A percentile compares a stretch with the other conserved stretches of the same genome.
Conservation (phyloP, 768 basidiomycete genomes). For the Mycena galopus region DNA sequence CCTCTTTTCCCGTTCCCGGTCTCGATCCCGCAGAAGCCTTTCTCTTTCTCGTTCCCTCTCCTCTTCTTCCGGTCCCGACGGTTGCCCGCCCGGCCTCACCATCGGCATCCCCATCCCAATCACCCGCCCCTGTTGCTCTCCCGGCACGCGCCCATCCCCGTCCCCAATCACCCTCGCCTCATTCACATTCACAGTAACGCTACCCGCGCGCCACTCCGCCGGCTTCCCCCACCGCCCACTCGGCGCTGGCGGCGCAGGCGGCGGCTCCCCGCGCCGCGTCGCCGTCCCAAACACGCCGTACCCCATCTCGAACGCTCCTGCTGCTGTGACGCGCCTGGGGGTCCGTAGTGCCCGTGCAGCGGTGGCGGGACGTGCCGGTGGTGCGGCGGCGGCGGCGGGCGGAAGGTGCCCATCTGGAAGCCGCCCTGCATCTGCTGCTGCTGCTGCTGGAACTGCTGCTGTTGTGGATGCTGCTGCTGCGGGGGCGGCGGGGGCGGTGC, state of each 20-base stretch:
- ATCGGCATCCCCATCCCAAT: constrained; percentile 43
- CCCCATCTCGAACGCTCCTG: constrained; percentile 39
- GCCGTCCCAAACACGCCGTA: constrained; percentile 36
- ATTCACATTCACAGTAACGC: constrained; percentile 39
- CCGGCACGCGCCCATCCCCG: constrained; percentile 16
- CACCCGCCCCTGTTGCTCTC: constrained; percentile 39
- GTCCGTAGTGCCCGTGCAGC: constrained; percentile 32
- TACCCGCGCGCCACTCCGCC: constrained; percentile 42
- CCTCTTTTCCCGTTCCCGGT: constrained; percentile 33
- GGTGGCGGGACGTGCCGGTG: constrained; percentile 39
- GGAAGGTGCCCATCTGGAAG: constrained; percentile 26
- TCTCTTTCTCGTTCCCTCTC: constrained; percentile 26
- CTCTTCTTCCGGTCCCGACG: constrained; percentile 44
- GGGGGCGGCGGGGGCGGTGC: constrained; percentile 8
- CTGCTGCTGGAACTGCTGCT: constrained; percentile 15
- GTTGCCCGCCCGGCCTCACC: constrained; percentile 42
- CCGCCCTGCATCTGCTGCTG: constrained; percentile 26
- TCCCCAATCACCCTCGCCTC: constrained; percentile 29
- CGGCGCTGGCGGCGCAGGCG: constrained; percentile 38
- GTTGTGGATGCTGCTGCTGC: neutral
- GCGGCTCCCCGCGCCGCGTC: constrained; percentile 29
- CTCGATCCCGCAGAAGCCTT: constrained; percentile 40
- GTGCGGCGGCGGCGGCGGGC: constrained; percentile 29
- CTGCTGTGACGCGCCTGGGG: constrained; percentile 20
- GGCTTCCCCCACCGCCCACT: constrained; percentile 44